phyloP scores from a whole-genome alignment of 495 filamentous ascomycete genomes.

The Hypoxylon fuscum region DNA sequence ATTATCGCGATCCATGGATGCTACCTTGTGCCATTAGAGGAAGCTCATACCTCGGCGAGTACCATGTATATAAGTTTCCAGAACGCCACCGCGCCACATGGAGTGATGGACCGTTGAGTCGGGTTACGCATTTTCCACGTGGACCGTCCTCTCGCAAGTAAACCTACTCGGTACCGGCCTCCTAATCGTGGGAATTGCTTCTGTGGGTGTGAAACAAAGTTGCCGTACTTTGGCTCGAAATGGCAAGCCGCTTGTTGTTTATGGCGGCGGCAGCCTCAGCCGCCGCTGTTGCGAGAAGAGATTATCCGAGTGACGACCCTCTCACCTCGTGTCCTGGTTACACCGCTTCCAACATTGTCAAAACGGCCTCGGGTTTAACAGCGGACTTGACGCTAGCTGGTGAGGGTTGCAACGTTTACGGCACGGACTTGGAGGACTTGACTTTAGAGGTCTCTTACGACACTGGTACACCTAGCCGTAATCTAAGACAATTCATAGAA shows the following conservation, averaged over 20 bases:
- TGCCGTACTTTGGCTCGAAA: slow-evolving; percentile 13
- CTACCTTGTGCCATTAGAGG: background rate
- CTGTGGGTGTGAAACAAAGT: slow-evolving; percentile 1
- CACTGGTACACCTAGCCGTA: slow-evolving; percentile 63
- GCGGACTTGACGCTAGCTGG: slow-evolving; percentile 76
- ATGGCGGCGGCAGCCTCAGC: slow-evolving; percentile 43
- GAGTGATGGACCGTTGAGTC: slow-evolving; percentile 1
- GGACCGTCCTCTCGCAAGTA: slow-evolving; percentile 18
- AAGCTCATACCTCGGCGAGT: background rate
- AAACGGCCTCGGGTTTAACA: slow-evolving; percentile 59
- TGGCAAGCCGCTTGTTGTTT: slow-evolving; percentile 40
- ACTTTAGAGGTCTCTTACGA: slow-evolving; percentile 79
- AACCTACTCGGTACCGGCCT: background rate
- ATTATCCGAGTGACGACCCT: slow-evolving; percentile 39
- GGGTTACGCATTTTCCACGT: slow-evolving; percentile 22
- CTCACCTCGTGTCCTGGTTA: slow-evolving; percentile 73
- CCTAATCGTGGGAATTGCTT: slow-evolving; percentile 1
- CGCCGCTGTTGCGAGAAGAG: slow-evolving; percentile 33
- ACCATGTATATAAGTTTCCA: slow-evolving; percentile 24
- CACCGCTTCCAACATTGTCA: slow-evolving; percentile 69
- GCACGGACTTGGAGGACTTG: slow-evolving; percentile 71
- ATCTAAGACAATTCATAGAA: background rate
- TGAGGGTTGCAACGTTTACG: slow-evolving; percentile 74
- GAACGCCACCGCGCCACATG: background rate
- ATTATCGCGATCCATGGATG: background rate